phyloP scores from a whole-genome alignment of 1,284 basidiomycete species.

The Cutaneotrichosporon sp. region DNA sequence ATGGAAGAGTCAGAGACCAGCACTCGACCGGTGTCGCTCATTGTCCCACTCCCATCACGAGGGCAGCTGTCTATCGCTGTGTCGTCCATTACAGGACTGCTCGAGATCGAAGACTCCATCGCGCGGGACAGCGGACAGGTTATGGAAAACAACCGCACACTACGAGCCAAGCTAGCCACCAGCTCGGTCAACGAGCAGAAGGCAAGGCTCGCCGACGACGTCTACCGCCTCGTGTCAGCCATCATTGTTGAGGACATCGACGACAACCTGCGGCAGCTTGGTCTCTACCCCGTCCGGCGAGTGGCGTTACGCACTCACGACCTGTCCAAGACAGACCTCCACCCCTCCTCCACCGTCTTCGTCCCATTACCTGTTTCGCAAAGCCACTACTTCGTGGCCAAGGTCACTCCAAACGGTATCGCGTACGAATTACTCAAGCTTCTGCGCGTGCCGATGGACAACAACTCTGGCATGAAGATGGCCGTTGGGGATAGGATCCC shows the following conservation, averaged over 20 bases:
- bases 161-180: constrained; percentile 27
- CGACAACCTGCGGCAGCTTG: constrained; percentile 36
- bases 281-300: constrained; percentile 33
- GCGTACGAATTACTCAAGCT: constrained; percentile 40
- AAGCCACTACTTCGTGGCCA: constrained; percentile 38
- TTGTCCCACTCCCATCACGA: constrained; percentile 33
- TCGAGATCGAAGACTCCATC: constrained; percentile 42
- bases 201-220: constrained; percentile 32
- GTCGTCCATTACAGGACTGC: constrained; percentile 32
- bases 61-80: constrained; percentile 29
- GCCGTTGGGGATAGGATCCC: constrained; percentile 31
- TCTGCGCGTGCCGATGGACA: constrained; percentile 29
- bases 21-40: constrained; percentile 28
- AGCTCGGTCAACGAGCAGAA: constrained; percentile 33
- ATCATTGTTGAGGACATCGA: constrained; percentile 42
- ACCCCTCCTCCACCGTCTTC: constrained; percentile 37
- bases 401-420: constrained; percentile 28
- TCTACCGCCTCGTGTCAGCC: constrained; percentile 33
- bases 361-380: constrained; percentile 35
- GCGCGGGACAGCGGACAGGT: constrained; percentile 21
- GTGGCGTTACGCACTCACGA: constrained; percentile 37
- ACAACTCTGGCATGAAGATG: constrained; percentile 27
- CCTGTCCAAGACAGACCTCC: constrained; percentile 36
- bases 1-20: constrained; percentile 23
- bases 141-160: constrained; percentile 15